A percentile compares a stretch with the other conserved stretches of the same genome.
phyloP scores from a whole-genome alignment of 2,329 filamentous ascomycete species.

The Alternaria triticina region DNA sequence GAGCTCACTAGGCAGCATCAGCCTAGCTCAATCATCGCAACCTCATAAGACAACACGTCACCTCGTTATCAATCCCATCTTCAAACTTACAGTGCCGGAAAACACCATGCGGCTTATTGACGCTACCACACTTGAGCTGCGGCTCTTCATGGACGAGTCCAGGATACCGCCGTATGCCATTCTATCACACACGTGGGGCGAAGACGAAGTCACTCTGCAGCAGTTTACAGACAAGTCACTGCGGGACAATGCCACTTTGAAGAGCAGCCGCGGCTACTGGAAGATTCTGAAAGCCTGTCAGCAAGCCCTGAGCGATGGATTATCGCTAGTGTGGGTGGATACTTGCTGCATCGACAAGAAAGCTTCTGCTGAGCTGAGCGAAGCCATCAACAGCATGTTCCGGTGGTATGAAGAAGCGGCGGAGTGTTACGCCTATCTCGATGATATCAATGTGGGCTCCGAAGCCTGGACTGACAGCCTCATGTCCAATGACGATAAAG shows the following conservation, averaged over 20 bases:
- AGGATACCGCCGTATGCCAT: slow-evolving; percentile 25
- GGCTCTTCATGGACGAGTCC: slow-evolving; percentile 13
- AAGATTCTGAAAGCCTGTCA: slow-evolving; percentile 11
- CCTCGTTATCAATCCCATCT: background rate
- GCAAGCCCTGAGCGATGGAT: slow-evolving; percentile 9
- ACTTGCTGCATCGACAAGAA: slow-evolving; percentile 17
- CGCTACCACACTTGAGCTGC: slow-evolving; percentile 3
- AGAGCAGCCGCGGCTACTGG: background rate
- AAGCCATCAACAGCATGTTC: slow-evolving; percentile 8
- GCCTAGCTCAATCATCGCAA: background rate
- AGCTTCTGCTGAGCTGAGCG: slow-evolving; percentile 2
- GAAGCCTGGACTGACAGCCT: background rate
- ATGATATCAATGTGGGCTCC: background rate
- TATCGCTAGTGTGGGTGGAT: slow-evolving; percentile 21
- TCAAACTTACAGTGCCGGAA: background rate
- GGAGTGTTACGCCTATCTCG: background rate
- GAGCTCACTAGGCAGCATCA: background rate
- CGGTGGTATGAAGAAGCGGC: background rate
- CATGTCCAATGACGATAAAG: background rate
- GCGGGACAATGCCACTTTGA: background rate
- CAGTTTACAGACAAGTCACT: slow-evolving; percentile 6
- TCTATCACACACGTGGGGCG: slow-evolving; percentile 24
- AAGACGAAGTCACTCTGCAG: slow-evolving; percentile 18
- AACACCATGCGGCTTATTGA: slow-evolving; percentile 20
- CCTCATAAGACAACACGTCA: background rate